Evolutionary conservation across 129 eudicot species (phyloP).

Genomic region (Centella asiatica): DNA sequence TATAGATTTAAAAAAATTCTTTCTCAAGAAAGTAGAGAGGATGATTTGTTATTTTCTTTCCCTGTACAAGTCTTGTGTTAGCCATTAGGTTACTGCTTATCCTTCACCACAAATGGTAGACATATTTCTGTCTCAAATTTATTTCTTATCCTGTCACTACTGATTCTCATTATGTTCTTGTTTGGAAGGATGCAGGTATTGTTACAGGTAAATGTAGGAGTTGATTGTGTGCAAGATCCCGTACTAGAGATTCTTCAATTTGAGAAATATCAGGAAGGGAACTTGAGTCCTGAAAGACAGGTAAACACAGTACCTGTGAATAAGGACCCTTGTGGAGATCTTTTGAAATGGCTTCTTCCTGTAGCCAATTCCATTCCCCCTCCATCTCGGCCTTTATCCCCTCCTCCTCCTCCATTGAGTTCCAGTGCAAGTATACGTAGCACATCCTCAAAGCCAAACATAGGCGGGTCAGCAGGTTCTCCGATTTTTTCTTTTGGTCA

Average conservation of each 20-base stretch:
- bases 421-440: slow-evolving; percentile 42
- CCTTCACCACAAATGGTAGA: neutral
- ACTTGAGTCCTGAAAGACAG: slow-evolving; percentile 16
- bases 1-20: no score
- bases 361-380: slow-evolving; percentile 58
- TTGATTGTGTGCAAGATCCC: slow-evolving; percentile 61
- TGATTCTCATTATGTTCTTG: slow-evolving; percentile 56
- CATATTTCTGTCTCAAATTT: neutral
- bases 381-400: slow-evolving; percentile 54
- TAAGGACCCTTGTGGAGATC: slow-evolving; percentile 72
- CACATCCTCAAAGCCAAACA: slow-evolving; percentile 49
- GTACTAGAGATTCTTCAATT: slow-evolving; percentile 81
- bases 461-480: slow-evolving; percentile 57
- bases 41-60: no score
- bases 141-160: neutral
- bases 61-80: no score
- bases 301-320: slow-evolving; percentile 17
- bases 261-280: slow-evolving; percentile 58
- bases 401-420: slow-evolving; percentile 47
- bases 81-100: neutral
- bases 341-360: slow-evolving; percentile 91
- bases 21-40: neutral
- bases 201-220: slow-evolving; percentile 78
- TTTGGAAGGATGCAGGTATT: slow-evolving; percentile 99
- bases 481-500: slow-evolving; percentile 82